Percentiles rank a stretch among this genome's conserved stretches.
These are phyloP conservation scores for Aspergillus bertholletiae DNA, from an alignment of 495 filamentous ascomycete species.

Conservation along the genomic window DNA sequence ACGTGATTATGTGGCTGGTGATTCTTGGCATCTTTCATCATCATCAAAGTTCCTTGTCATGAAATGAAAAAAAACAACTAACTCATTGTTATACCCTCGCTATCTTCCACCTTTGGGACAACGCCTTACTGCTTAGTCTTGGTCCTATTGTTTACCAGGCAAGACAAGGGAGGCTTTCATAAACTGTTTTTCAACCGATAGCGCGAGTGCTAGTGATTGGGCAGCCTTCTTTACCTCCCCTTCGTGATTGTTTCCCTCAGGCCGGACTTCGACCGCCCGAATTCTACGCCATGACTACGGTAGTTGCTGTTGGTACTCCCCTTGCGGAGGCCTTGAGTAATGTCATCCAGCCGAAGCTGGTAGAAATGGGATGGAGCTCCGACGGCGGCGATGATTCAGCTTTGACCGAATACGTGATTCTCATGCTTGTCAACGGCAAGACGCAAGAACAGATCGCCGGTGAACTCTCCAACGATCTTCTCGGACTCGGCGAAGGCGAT, in stretches of 20 bases:
- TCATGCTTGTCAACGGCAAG: conserved; percentile 95
- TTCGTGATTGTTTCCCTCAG: neutral
- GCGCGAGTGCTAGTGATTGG: neutral
- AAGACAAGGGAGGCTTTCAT: neutral
- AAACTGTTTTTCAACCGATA: neutral
- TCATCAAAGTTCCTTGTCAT: conserved; percentile 4
- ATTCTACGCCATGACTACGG: conserved; percentile 59
- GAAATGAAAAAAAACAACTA: neutral
- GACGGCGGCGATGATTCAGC: conserved; percentile 77
- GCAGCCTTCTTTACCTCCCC: conserved; percentile 1
- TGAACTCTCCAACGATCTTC: conserved; percentile 84
- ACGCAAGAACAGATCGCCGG: conserved; percentile 82
- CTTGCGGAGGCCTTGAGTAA: conserved; percentile 76
- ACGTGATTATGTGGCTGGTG: conserved; percentile 13
- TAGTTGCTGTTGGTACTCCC: conserved; percentile 68
- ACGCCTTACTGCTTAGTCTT: neutral
- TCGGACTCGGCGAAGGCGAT: conserved; percentile 79
- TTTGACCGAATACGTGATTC: conserved; percentile 89
- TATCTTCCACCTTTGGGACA: neutral
- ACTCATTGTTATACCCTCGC: conserved; percentile 1
- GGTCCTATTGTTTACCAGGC: neutral
- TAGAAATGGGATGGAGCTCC: conserved; percentile 90
- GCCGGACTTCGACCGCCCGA: neutral
- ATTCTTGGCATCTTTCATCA: conserved; percentile 20
- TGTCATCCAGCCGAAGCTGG: conserved; percentile 84